These are phyloP conservation scores for Wickerhamomyces hampshirensis DNA, from an alignment of 805 yeast species.

Conservation along the genomic window DNA sequence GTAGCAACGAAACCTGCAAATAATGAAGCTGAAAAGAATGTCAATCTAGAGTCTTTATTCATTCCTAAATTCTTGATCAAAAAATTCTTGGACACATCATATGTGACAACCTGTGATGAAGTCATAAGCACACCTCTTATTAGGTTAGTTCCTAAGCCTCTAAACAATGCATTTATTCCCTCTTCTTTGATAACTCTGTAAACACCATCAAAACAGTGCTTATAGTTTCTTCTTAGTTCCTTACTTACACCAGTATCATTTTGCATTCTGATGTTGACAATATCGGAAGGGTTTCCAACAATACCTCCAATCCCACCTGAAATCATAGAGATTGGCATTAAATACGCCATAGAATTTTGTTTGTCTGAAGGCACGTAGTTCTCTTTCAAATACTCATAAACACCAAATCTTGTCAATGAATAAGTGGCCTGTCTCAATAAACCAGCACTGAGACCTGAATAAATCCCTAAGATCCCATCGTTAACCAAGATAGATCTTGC, in stretches of 20 bases:
- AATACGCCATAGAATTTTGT: constrained; percentile 50
- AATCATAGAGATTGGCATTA: constrained; percentile 78
- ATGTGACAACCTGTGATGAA: constrained; percentile 85
- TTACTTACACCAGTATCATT: constrained; percentile 70
- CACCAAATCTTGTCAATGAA: constrained; percentile 81
- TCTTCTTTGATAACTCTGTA: constrained; percentile 55
- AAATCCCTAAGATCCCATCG: constrained; percentile 69
- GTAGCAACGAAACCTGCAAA: constrained; percentile 87
- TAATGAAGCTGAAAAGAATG: constrained; percentile 76
- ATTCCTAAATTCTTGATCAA: constrained; percentile 46
- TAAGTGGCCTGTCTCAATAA: constrained; percentile 83
- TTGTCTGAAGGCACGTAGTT: constrained; percentile 35
- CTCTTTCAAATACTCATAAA: constrained; percentile 75
- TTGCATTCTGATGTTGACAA: constrained; percentile 87
- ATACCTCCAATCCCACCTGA: constrained; percentile 82
- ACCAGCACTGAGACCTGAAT: constrained; percentile 80
- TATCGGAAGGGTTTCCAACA: constrained; percentile 85
- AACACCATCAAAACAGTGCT: constrained; percentile 76
- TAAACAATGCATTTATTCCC: constrained; percentile 51
- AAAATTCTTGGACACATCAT: constrained; percentile 65
- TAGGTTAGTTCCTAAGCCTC: constrained; percentile 76
- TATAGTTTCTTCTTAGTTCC: constrained; percentile 65
- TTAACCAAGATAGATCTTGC: constrained; percentile 50
- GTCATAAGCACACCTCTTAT: constrained; percentile 85
- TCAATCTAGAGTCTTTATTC: constrained; percentile 56